Base-by-base conservation (phyloP, 768 basidiomycete species). In the Auricularia cornea region DNA sequence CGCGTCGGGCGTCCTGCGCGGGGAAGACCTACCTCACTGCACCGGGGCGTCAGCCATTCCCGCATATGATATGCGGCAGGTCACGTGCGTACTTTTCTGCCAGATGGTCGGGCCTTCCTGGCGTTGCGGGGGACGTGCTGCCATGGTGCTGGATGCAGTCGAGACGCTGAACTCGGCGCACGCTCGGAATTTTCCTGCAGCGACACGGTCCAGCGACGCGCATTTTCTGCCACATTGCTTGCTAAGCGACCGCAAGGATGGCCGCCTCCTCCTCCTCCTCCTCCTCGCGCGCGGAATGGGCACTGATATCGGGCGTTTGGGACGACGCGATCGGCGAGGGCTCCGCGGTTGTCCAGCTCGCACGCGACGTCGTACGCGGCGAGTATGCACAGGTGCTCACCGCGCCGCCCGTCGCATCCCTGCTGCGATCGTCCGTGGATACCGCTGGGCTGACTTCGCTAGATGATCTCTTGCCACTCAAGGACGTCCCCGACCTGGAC, bases 371-470 rank as follows among this genome's bases (percentile, higher is more conserved):
- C 16, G 67, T 70, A 16, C 68, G 74, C 32, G 77, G 76, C n/a
- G 72, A 76, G 54, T 77, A 74, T 67, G 66, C 70, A 26, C 59
- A 64, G 1, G 74, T 76, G 61, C 71, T 84, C 16, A 71, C 72
- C 30, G 79, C 79, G 28, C 62, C 71, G 23, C 68, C 73, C 60
- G 75, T 77, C 20, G 72, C 72, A 60, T 62, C 65, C 11, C 62
- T 80, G 31, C 76, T 86, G 8, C 52, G 66, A 70, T 3, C 52
- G 29, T 54, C 20, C 14, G 12, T 54, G 54, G 29, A 29, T 26
- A 4, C 28, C 16, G 40, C n/a, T 30, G 11, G 29, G 31, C 52
- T 30, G 12, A 52, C 35, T 57, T 48, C 28, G 16, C 41, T 33
- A 30, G n/a, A 16, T 14, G 5, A n/a, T 18, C 44, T 23, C 63